Base-by-base conservation (phyloP, 345 rosid species). In the Citrus cavaleriei region DNA sequence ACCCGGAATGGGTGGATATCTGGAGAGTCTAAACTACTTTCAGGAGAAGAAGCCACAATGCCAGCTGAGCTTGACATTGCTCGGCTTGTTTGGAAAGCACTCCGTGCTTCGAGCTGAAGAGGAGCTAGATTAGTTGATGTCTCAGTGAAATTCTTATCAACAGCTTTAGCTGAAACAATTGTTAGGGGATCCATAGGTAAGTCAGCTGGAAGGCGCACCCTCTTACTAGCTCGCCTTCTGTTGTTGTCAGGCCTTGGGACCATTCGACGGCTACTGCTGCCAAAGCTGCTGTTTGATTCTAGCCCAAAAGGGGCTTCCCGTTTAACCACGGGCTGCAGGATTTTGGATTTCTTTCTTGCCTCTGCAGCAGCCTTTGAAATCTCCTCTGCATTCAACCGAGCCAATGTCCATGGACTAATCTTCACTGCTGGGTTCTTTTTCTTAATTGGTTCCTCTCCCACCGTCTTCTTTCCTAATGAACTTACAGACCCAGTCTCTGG, bases 341-440 rank as follows among this genome's bases (percentile, higher is more conserved):
- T 91, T 76, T 88, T 92, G 72, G 99, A 96, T 73, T 89, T 94
- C 82, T 91, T 93, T 77, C 97, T 91, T 62, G 99, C 99, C 85
- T 93, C 97, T 60, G 99, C 95, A 57, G 99, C 99, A 62, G 97
- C 97, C 84, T 85, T 94, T 7, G 99, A 89, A 40, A 96, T 93
- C 77, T 94, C 99, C 84, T 96, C 99, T 10, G 98, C 97, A 34
- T 93, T 94, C 78, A 96, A 85, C 9, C 97, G 87, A 6, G 98
- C 99, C 81, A 96, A 87, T 32, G 95, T 88, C 99, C 98, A 96
- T 1, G 99, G 99, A 81, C 98, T 93, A 73, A 96, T 94, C 88
- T 90, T 94, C 62, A 96, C 97, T 49, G 90, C 89, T 0, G 90
- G 86, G 79, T 90, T 93, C 92, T 91, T 94, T 82, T 86, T 90